These are phyloP conservation scores for Phytopythium litorale DNA, from an alignment of 352 stramenopile species.

Conservation along the genomic window DNA sequence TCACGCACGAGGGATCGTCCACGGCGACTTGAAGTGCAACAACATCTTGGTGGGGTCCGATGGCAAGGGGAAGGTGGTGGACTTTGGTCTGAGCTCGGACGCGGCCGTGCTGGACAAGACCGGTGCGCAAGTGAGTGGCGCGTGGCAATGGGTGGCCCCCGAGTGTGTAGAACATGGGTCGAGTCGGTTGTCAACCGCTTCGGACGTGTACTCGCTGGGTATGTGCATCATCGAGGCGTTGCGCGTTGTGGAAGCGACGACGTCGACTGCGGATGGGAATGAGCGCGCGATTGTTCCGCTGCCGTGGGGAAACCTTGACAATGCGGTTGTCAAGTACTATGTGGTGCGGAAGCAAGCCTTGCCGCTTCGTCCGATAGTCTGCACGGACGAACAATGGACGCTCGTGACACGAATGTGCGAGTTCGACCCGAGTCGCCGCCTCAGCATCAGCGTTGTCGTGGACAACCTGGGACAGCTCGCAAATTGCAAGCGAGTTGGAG, in stretches of 20 bases:
- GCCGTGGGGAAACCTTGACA: background rate
- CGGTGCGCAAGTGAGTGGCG: background rate
- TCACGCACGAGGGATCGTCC: background rate
- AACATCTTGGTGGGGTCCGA: background rate
- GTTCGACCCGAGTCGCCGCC: too few relatives aligned
- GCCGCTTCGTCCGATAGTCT: background rate
- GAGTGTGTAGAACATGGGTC: background rate
- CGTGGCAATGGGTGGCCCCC: background rate
- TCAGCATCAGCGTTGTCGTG: too few relatives aligned
- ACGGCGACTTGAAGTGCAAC: constrained; percentile 7
- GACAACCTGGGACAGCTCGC: too few relatives aligned
- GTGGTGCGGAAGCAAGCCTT: background rate
- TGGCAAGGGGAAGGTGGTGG: background rate
- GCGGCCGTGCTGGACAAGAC: background rate
- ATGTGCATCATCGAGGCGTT: background rate
- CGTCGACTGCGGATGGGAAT: background rate
- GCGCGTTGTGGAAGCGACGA: background rate
- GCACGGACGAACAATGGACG: background rate
- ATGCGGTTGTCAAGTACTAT: background rate
- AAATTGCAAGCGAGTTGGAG: too few relatives aligned
- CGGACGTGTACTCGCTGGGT: constrained; percentile 1
- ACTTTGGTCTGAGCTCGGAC: background rate
- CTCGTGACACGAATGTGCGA: too few relatives aligned
- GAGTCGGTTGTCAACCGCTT: background rate
- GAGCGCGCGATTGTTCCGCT: background rate